These are phyloP conservation scores for Xylaria sp. DNA, from an alignment of 2,329 filamentous ascomycete genomes.

Conservation along the genomic window DNA sequence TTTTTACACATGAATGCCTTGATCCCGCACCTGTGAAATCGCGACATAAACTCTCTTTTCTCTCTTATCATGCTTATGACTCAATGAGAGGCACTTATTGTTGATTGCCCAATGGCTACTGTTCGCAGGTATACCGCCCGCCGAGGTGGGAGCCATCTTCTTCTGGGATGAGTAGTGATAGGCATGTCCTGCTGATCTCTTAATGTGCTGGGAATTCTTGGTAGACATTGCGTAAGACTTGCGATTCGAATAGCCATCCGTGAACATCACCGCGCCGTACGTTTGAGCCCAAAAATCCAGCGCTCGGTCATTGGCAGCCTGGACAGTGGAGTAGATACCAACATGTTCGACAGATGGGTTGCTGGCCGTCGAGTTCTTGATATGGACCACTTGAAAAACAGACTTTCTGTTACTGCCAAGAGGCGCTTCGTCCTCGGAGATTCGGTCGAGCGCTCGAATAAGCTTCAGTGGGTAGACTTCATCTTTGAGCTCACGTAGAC, in stretches of 20 bases:
- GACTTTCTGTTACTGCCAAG: background rate
- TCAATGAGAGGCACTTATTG: slow-evolving; percentile 28
- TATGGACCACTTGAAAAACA: slow-evolving; percentile 25
- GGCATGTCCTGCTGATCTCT: background rate
- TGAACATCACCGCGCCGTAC: slow-evolving; percentile 29
- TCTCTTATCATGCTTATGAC: background rate
- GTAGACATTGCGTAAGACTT: background rate
- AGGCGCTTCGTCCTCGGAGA: background rate
- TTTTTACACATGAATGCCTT: slow-evolving; percentile 26
- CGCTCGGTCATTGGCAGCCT: slow-evolving; percentile 31
- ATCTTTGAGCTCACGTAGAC: slow-evolving; percentile 8
- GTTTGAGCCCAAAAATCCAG: slow-evolving; percentile 33
- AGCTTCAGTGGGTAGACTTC: slow-evolving; percentile 30
- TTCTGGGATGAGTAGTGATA: background rate
- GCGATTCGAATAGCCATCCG: background rate
- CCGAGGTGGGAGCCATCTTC: background rate
- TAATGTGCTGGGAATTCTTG: background rate
- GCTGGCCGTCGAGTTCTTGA: slow-evolving; percentile 9
- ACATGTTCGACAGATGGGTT: slow-evolving; percentile 25
- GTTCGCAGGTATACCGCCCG: slow-evolving; percentile 21
- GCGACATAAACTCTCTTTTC: slow-evolving; percentile 19
- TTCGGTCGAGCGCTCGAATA: slow-evolving; percentile 16
- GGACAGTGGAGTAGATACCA: slow-evolving; percentile 25
- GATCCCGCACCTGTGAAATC: slow-evolving; percentile 19
- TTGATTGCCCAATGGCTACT: slow-evolving; percentile 26